Percentiles rank a stretch among this genome's conserved stretches.
Conservation (phyloP, 345 rosid genomes). For the Gynandropsis gynandra region DNA sequence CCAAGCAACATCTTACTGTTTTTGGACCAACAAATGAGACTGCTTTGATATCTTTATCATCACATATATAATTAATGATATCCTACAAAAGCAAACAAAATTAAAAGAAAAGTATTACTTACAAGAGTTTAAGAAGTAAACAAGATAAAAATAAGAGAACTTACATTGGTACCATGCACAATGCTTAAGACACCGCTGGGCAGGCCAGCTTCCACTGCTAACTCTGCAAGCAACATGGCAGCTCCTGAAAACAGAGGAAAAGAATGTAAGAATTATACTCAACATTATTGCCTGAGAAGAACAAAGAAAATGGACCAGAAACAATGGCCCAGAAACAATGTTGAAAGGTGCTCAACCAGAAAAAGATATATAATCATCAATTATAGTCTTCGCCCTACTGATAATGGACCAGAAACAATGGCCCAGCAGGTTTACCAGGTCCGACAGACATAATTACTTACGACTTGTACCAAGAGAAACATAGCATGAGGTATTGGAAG, state of each 20-base stretch:
- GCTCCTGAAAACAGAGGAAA: conserved; percentile 21
- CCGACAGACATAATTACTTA: too few species aligned
- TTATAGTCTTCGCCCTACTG: too few species aligned
- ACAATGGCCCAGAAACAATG: neutral
- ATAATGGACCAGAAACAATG: too few species aligned
- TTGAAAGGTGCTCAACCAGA: neutral
- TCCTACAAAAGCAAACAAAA: conserved; percentile 34
- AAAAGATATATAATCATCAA: too few species aligned
- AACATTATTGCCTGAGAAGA: neutral
- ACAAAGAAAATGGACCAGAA: neutral
- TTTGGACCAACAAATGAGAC: conserved; percentile 75
- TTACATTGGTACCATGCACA: conserved; percentile 38
- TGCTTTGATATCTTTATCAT: conserved; percentile 54
- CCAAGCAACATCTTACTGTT: conserved; percentile 37
- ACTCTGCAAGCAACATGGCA: conserved; percentile 32
- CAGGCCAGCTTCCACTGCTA: conserved; percentile 37
- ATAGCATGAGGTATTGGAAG: too few species aligned
- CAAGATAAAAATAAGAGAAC: neutral
- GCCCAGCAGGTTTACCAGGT: too few species aligned
- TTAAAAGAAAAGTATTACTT: neutral
- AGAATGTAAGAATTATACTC: conserved; percentile 1
- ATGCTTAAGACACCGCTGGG: conserved; percentile 39
- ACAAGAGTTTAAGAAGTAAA: neutral
- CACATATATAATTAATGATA: conserved; percentile 70
- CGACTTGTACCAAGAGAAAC: too few species aligned